phyloP scores from a whole-genome alignment of 129 eudicot species.

The Heracleum sosnowskyi region DNA sequence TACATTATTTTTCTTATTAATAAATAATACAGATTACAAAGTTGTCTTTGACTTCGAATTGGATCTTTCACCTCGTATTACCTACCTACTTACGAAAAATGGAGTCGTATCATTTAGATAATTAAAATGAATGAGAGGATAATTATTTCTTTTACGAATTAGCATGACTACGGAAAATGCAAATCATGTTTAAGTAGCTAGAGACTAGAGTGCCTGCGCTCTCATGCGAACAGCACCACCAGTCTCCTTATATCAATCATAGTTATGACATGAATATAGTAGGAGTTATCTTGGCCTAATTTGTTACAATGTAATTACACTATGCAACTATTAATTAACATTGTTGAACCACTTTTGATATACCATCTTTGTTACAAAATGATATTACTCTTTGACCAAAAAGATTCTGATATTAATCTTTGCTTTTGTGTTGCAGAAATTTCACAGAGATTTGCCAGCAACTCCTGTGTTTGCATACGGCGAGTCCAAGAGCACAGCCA shows the following conservation, averaged over 20 bases:
- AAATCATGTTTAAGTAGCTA: not conserved
- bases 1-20: no score
- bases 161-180: not conserved
- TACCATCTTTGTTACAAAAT: not conserved
- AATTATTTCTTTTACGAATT: not conserved
- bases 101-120: no score
- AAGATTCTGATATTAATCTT: not conserved
- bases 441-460: conserved; percentile 75
- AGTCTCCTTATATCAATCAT: no score
- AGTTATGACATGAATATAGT: not conserved
- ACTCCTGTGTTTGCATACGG: conserved; percentile 85
- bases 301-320: not conserved
- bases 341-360: no score
- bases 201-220: no score
- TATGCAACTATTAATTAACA: not conserved
- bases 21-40: no score
- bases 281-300: not conserved
- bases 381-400: not conserved
- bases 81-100: no score
- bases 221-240: not conserved
- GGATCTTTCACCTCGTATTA: no score
- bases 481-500: conserved; percentile 39
- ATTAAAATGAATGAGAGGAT: no score
- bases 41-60: no score
- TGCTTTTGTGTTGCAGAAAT: conserved; percentile 44